Percentiles rank a stretch among this genome's conserved stretches.
phyloP scores from a whole-genome alignment of 208 protist genomes.

The Leishmania mexicana region DNA sequence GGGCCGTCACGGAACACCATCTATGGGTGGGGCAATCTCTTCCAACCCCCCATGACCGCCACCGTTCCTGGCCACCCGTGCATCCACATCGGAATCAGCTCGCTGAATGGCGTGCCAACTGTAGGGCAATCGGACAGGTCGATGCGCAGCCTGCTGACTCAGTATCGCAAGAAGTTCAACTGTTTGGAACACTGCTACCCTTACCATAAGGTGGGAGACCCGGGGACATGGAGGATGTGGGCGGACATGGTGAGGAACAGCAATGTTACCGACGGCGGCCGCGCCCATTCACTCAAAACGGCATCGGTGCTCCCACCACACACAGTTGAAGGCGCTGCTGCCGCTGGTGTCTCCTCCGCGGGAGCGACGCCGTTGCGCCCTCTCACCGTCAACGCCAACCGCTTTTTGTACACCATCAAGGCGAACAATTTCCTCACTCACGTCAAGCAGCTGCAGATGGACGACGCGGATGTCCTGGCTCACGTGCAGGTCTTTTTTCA shows the following conservation, averaged over 20 bases:
- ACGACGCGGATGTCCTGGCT: slow-evolving; percentile 41
- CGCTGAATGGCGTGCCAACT: slow-evolving; percentile 61
- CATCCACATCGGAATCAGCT: slow-evolving; percentile 82
- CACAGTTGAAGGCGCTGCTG: background rate
- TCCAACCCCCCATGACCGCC: slow-evolving; percentile 36
- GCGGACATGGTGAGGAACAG: slow-evolving; percentile 43
- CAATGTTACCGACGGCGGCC: slow-evolving; percentile 3
- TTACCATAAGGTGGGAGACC: slow-evolving; percentile 61
- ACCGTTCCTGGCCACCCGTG: slow-evolving; percentile 35
- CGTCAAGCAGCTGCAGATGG: slow-evolving; percentile 53
- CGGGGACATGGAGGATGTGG: slow-evolving; percentile 57
- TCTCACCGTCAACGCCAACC: slow-evolving; percentile 7
- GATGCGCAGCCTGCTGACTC: slow-evolving; percentile 56
- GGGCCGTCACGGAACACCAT: slow-evolving; percentile 32
- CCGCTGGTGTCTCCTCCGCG: background rate
- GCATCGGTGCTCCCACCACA: background rate
- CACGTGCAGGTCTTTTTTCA: slow-evolving; percentile 60
- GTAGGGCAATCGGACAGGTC: slow-evolving; percentile 47
- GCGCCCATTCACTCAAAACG: background rate
- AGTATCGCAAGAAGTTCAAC: slow-evolving; percentile 69
- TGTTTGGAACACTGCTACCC: slow-evolving; percentile 85
- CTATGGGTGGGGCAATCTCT: slow-evolving; percentile 74
- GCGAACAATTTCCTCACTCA: slow-evolving; percentile 82
- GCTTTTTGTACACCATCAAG: slow-evolving; percentile 76
- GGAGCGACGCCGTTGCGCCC: background rate